Evolutionary conservation across 805 yeast genomes (phyloP).

Genomic region (Candida sanyiensis): DNA sequence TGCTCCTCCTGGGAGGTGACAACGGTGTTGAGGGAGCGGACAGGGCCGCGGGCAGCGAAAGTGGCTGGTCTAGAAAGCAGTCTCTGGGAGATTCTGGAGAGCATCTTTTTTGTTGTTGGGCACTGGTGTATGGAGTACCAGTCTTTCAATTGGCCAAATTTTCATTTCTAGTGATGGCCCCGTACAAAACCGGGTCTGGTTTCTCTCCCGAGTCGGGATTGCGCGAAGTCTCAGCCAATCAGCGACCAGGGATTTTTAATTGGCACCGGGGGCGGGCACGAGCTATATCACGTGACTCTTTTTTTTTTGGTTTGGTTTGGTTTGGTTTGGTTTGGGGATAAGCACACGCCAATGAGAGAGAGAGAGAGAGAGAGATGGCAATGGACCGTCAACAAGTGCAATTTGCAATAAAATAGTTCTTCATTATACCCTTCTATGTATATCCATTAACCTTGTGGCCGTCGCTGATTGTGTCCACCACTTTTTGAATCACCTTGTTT

Average conservation of each 20-base stretch:
- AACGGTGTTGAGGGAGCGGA: slow-evolving; percentile 31
- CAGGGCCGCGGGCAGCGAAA: slow-evolving; percentile 3
- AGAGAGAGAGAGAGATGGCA: no score
- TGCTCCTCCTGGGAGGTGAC: slow-evolving; percentile 57
- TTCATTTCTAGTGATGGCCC: slow-evolving; percentile 2
- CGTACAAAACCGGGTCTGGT: slow-evolving; percentile 6
- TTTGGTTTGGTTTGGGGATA: no score
- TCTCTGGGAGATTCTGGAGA: slow-evolving; percentile 7
- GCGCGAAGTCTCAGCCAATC: slow-evolving; percentile 7
- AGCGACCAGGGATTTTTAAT: slow-evolving; percentile 4
- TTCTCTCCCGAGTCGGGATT: slow-evolving; percentile 8
- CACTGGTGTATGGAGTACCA: not conserved
- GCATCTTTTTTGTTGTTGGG: slow-evolving; percentile 5
- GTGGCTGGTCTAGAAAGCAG: slow-evolving; percentile 13
- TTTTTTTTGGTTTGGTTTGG: no score
- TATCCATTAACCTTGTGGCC: not conserved
- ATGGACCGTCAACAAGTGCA: no score
- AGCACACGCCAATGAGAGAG: no score
- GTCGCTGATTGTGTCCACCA: not conserved
- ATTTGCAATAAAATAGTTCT: no score
- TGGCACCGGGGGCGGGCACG: no score
- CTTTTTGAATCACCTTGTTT: slow-evolving; percentile 31
- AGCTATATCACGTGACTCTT: no score
- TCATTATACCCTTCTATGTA: not conserved
- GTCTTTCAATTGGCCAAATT: not conserved